phyloP scores from a whole-genome alignment of 2,329 filamentous ascomycete species.

The Didymella pomorum region DNA sequence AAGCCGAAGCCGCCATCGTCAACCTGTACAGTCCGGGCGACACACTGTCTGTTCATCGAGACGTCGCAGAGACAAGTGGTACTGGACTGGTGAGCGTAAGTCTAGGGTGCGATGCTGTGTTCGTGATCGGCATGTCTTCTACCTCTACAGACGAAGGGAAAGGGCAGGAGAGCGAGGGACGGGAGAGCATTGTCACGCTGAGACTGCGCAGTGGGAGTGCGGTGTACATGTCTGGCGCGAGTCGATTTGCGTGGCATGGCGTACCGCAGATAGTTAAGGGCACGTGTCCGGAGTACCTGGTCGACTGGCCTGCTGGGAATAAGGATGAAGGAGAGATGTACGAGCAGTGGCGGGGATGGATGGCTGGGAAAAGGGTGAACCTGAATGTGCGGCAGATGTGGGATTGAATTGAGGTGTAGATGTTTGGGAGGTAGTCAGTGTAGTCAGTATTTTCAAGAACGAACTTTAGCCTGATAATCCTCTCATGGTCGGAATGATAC shows the following conservation, averaged over 20 bases:
- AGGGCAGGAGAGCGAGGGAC: not conserved
- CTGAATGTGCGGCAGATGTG: slow-evolving; percentile 92
- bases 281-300: slow-evolving; percentile 79
- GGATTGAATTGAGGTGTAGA: slow-evolving; percentile 46
- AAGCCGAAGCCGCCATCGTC: slow-evolving; percentile 87
- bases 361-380: slow-evolving; percentile 86
- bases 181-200: slow-evolving; percentile 34
- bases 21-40: slow-evolving; percentile 93
- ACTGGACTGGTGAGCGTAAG: slow-evolving; percentile 84
- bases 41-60: slow-evolving; percentile 89
- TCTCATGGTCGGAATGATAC: too few species aligned
- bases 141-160: slow-evolving; percentile 48
- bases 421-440: not conserved
- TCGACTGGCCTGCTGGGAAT: slow-evolving; percentile 72
- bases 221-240: slow-evolving; percentile 84
- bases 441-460: too few species aligned
- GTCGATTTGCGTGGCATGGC: slow-evolving; percentile 92
- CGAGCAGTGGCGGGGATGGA: slow-evolving; percentile 83
- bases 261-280: slow-evolving; percentile 83
- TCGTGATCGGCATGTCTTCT: slow-evolving; percentile 83
- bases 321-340: slow-evolving; percentile 57
- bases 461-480: too few species aligned
- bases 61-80: slow-evolving; percentile 86
- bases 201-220: slow-evolving; percentile 82
- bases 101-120: slow-evolving; percentile 88